Evolutionary conservation across 306 rosid species (phyloP).

Genomic region (Purshia tridentata): DNA sequence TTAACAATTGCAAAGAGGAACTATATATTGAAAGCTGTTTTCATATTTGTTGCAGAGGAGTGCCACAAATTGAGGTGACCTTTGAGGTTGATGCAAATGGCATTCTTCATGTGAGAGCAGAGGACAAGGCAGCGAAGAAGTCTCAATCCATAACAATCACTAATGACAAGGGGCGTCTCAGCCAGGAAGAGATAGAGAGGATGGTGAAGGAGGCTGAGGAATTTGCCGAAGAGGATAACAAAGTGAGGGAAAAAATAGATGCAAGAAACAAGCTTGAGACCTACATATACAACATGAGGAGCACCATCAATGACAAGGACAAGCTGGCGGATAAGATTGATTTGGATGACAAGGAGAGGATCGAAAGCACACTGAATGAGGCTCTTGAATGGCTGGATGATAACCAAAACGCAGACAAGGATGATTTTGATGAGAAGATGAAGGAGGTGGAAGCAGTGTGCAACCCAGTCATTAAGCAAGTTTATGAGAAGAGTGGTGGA

Average conservation of each 20-base stretch:
- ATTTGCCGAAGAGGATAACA: constrained; percentile 52
- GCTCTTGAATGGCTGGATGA: constrained; percentile 54
- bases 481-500: constrained; percentile 44
- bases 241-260: constrained; percentile 44
- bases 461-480: constrained; percentile 39
- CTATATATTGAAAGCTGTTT: neutral
- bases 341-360: constrained; percentile 47
- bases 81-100: constrained; percentile 63
- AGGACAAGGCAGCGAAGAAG: constrained; percentile 56
- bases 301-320: constrained; percentile 39
- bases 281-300: constrained; percentile 50
- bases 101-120: constrained; percentile 48
- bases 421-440: constrained; percentile 45
- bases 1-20: neutral
- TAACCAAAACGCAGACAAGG: constrained; percentile 42
- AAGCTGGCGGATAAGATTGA: constrained; percentile 48
- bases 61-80: constrained; percentile 61
- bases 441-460: constrained; percentile 51
- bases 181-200: constrained; percentile 52
- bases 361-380: constrained; percentile 40
- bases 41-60: constrained; percentile 37
- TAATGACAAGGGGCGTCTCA: constrained; percentile 60
- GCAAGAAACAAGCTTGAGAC: constrained; percentile 50
- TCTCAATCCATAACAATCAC: constrained; percentile 51
- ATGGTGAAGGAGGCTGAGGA: constrained; percentile 66